A percentile compares a stretch with the other conserved stretches of the same genome.
Evolutionary conservation across 352 stramenopile species (phyloP).

Genomic region (Globisporangium rhizosaccharum): DNA sequence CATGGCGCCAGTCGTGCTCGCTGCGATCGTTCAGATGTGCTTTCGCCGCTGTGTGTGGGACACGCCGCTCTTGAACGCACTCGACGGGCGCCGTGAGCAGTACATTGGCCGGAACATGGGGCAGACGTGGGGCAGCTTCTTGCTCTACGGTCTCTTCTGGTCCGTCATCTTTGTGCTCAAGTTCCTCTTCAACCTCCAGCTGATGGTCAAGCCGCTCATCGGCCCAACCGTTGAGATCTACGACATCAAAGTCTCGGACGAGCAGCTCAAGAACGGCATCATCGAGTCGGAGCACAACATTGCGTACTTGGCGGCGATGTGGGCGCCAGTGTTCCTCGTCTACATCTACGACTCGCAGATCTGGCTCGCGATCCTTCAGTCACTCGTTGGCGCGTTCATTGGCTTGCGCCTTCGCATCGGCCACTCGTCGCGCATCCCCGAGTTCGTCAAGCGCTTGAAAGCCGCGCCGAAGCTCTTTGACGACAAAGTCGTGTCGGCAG

Average conservation of each 20-base stretch:
- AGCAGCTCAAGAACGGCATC: slow-evolving; percentile 42
- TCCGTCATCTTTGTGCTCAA: slow-evolving; percentile 89
- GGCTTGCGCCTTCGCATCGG: slow-evolving; percentile 79
- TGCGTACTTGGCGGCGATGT: slow-evolving; percentile 74
- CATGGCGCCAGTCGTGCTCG: slow-evolving; percentile 52
- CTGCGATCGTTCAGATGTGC: slow-evolving; percentile 63
- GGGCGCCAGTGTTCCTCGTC: slow-evolving; percentile 72
- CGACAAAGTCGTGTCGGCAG: slow-evolving; percentile 68
- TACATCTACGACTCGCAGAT: slow-evolving; percentile 88
- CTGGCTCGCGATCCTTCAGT: slow-evolving; percentile 80
- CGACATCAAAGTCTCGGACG: slow-evolving; percentile 48
- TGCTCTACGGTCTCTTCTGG: slow-evolving; percentile 75
- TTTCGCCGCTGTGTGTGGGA: slow-evolving; percentile 52
- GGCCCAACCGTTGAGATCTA: slow-evolving; percentile 95
- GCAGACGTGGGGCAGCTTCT: slow-evolving; percentile 59
- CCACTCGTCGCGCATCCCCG: slow-evolving; percentile 68
- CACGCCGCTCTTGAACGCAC: slow-evolving; percentile 43
- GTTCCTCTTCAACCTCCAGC: slow-evolving; percentile 96
- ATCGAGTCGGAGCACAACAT: slow-evolving; percentile 79
- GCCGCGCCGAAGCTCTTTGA: slow-evolving; percentile 69
- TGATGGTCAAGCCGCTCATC: slow-evolving; percentile 96
- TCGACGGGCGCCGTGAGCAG: slow-evolving; percentile 69
- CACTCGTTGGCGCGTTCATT: slow-evolving; percentile 68
- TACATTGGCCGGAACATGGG: slow-evolving; percentile 81
- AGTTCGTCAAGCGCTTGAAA: slow-evolving; percentile 67